Conservation (phyloP, 179 eudicot species). For the Spinacia oleracea region DNA sequence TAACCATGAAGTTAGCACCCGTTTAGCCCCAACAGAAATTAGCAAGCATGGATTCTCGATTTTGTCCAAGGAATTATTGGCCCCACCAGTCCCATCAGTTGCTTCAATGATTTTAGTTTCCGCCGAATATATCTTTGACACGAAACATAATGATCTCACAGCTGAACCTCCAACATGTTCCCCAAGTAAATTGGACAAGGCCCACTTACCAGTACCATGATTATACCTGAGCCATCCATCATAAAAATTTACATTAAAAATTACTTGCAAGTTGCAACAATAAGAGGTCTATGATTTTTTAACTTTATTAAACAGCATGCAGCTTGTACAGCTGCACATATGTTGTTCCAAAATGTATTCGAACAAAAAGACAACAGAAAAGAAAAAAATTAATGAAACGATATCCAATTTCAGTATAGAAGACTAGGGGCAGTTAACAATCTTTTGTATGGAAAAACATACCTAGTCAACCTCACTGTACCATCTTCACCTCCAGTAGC, state of each 20-base stretch:
- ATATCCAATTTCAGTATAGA: neutral
- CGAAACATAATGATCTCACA: conserved; percentile 82
- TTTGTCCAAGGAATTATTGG: conserved; percentile 32
- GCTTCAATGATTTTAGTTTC: conserved; percentile 36
- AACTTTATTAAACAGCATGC: neutral
- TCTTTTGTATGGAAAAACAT: conserved; percentile 21
- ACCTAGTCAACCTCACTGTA: conserved; percentile 92
- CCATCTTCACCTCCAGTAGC: conserved; percentile 99
- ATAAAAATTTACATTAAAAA: neutral
- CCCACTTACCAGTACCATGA: conserved; percentile 58
- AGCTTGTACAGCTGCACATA: neutral
- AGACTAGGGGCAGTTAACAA: neutral
- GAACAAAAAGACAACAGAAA: neutral
- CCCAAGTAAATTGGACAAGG: conserved; percentile 80
- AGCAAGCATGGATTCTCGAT: conserved; percentile 54
- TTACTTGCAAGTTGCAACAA: neutral
- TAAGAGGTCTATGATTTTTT: neutral
- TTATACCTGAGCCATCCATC: conserved; percentile 53
- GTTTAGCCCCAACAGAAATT: conserved; percentile 94
- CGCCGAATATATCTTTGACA: conserved; percentile 56
- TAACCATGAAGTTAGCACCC: conserved; percentile 93
- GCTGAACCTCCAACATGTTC: conserved; percentile 99
- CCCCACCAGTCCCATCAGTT: conserved; percentile 32
- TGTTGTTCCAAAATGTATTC: neutral
- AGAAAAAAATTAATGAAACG: neutral